Evolutionary conservation across 2,329 filamentous ascomycete species (phyloP).

Genomic region (Curvularia hawaiiensis): DNA sequence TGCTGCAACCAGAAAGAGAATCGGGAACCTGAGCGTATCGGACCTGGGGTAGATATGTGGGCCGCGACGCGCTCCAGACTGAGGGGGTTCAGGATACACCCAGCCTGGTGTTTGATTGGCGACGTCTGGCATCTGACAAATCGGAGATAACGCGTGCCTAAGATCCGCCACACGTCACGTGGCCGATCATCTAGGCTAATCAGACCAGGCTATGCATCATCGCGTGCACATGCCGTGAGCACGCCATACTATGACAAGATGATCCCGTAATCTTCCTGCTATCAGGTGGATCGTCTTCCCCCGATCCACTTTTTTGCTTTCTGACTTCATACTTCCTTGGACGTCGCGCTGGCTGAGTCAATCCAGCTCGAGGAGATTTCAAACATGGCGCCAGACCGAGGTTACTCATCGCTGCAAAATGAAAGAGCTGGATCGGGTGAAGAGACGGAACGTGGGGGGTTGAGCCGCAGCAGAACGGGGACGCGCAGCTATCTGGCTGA

Average conservation of each 20-base stretch:
- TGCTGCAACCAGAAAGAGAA: not conserved
- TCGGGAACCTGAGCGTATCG: not conserved
- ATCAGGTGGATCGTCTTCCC: conserved; percentile 9
- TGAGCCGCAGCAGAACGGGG: conserved; percentile 25
- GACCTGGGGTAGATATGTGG: not conserved
- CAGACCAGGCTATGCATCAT: conserved; percentile 27
- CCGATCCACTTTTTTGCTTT: not conserved
- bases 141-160: conserved; percentile 30
- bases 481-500: conserved; percentile 34
- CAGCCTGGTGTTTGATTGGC: conserved; percentile 23
- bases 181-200: conserved; percentile 5
- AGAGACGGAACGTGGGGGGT: conserved; percentile 21
- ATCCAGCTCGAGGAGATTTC: conserved; percentile 28
- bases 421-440: conserved; percentile 29
- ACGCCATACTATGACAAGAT: conserved; percentile 23
- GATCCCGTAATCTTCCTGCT: conserved; percentile 8
- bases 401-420: conserved; percentile 27
- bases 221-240: conserved; percentile 22
- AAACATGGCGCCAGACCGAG: conserved; percentile 45
- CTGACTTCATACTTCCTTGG: not conserved
- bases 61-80: conserved; percentile 12
- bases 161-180: conserved; percentile 24
- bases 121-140: conserved; percentile 32
- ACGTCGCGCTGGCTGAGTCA: conserved; percentile 24
- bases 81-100: conserved; percentile 21